These are phyloP conservation scores for Malassezia sympodialis DNA, from an alignment of 1,284 basidiomycete genomes.

Conservation along the genomic window DNA sequence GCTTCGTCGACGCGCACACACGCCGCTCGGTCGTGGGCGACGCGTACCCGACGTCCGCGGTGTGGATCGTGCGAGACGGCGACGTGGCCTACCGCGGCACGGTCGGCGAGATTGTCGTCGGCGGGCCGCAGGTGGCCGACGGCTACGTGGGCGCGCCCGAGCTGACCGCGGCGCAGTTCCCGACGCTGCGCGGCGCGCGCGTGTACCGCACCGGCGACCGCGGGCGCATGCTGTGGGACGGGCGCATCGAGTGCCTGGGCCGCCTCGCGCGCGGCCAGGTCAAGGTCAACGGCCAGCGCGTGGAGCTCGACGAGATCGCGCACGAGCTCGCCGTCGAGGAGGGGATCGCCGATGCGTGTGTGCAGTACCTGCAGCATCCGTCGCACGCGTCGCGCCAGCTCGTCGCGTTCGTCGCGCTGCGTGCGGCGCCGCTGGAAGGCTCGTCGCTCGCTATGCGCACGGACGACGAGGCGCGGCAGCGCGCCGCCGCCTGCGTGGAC, in stretches of 20 bases:
- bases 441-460: not conserved
- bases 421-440: not conserved
- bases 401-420: constrained; percentile 30
- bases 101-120: constrained; percentile 41
- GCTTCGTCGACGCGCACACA: constrained; percentile 24
- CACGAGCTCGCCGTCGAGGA: constrained; percentile 22
- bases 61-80: constrained; percentile 26
- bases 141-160: constrained; percentile 37
- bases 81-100: constrained; percentile 23
- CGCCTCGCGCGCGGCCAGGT: constrained; percentile 39
- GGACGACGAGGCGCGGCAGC: constrained; percentile 1
- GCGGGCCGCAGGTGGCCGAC: constrained; percentile 42
- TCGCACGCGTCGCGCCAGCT: constrained; percentile 31
- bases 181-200: constrained; percentile 27
- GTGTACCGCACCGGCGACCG: constrained; percentile 46
- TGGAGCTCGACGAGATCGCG: constrained; percentile 44
- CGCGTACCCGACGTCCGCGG: constrained; percentile 29
- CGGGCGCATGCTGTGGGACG: constrained; percentile 37
- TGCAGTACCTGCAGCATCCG: constrained; percentile 39
- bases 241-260: constrained; percentile 38
- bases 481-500: not conserved
- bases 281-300: constrained; percentile 46
- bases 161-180: constrained; percentile 34
- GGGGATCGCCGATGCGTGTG: constrained; percentile 28
- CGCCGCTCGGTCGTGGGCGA: constrained; percentile 35